Evolutionary conservation across 495 filamentous ascomycete genomes (phyloP), one percentile per base, ranked within the genome.

Genomic region (Lindgomyces ingoldianus): DNA sequence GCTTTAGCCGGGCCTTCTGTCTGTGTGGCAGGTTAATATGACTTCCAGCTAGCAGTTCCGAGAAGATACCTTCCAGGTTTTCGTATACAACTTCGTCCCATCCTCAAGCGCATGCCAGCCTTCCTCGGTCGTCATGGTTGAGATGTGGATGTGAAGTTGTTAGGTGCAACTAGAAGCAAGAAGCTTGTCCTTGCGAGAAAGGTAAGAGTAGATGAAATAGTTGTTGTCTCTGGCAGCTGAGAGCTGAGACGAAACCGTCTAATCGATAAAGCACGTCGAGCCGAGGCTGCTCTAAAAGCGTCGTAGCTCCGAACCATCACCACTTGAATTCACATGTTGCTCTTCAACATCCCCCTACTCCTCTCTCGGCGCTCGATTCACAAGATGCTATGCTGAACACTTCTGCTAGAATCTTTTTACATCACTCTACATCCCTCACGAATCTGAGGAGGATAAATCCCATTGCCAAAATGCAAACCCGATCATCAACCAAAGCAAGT

Each of bases 61-160:
- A 2, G 9, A 55, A 80, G 81, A 66, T 72, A 94, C 91, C 78
- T 84, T 86, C 91, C 91, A 96, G 39, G 88, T 89, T 74, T 95
- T 96, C 51, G 89, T 90, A 78, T 90, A 93, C 45, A 95, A 79
- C 67, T 79, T 80, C 11, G 75, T 73, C 47, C 83, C 85, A 59
- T 86, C 88, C 62, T 87, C 83, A 1, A 69, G 62, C 3, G 68
- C 71, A 45, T 73, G 69, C 62, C 60, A 73, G 14, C 73, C 73
- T 63, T 76, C 74, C 62, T 66, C 64, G 11, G 68, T 74, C 26
- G 61, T 18, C 62, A 64, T 64, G 10, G n/a, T n/a, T n/a, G n/a
- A n/a, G n/a, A n/a, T 50, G 26, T 33, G 21, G n/a, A 6, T 39
- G n/a, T 41, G n/a, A n/a, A 41, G 8, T 41, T 41, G 9, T 41